Conservation (phyloP, 108 stramenopile species). For the Cyclotella baltica region DNA sequence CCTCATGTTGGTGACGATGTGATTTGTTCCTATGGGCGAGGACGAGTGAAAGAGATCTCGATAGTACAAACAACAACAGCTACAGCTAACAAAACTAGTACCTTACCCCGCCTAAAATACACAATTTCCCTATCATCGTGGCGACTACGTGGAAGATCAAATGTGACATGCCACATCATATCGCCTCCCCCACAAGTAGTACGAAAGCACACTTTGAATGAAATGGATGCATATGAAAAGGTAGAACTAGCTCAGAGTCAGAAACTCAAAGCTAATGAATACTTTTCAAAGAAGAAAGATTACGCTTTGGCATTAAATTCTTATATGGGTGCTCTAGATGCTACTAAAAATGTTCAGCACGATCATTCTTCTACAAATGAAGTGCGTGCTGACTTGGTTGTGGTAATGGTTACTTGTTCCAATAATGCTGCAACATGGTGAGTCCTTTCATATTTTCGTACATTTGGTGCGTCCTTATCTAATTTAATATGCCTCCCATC, state of each 20-base stretch:
- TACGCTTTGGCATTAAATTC: slow-evolving; percentile 59
- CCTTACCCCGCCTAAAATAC: slow-evolving; percentile 13
- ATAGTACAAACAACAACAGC: not conserved
- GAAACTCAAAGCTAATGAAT: slow-evolving; percentile 57
- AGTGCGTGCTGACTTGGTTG: slow-evolving; percentile 75
- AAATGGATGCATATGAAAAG: slow-evolving; percentile 75
- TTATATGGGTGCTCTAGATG: slow-evolving; percentile 73
- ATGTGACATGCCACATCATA: slow-evolving; percentile 65
- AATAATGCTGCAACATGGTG: slow-evolving; percentile 88
- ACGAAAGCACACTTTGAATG: slow-evolving; percentile 56
- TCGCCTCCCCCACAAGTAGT: slow-evolving; percentile 58
- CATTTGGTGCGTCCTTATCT: not conserved
- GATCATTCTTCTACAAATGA: slow-evolving; percentile 66
- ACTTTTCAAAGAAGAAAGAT: slow-evolving; percentile 58
- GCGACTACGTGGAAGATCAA: slow-evolving; percentile 69
- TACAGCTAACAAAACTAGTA: slow-evolving; percentile 7
- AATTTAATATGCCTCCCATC: not conserved
- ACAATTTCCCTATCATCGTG: slow-evolving; percentile 71
- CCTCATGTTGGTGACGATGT: slow-evolving; percentile 75
- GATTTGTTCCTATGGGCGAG: slow-evolving; percentile 67
- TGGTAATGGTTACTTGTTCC: slow-evolving; percentile 78
- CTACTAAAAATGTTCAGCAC: slow-evolving; percentile 83
- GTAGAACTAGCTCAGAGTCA: slow-evolving; percentile 61
- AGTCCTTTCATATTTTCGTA: not conserved
- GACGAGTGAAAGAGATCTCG: slow-evolving; percentile 48